phyloP scores from a whole-genome alignment of 1,284 basidiomycete species.

The Malassezia psittaci region DNA sequence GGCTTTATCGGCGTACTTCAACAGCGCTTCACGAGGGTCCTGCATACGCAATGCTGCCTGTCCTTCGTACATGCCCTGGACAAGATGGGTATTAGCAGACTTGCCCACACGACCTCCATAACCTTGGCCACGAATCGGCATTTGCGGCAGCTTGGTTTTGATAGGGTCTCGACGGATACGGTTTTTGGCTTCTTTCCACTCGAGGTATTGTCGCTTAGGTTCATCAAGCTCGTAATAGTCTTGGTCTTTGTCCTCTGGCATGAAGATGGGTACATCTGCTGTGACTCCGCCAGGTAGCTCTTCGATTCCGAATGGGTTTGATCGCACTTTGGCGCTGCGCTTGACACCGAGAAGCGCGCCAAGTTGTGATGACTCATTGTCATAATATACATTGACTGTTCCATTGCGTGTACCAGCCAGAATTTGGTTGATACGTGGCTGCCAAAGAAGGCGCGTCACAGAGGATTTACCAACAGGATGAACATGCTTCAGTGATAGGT shows the following conservation, averaged over 20 bases:
- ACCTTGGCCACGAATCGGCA: constrained; percentile 77
- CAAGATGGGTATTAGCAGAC: constrained; percentile 85
- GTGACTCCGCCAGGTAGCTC: background rate
- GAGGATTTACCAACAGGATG: constrained; percentile 3
- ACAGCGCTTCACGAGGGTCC: constrained; percentile 85
- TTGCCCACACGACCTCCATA: constrained; percentile 85
- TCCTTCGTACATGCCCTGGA: constrained; percentile 67
- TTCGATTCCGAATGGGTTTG: constrained; percentile 14
- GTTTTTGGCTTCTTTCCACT: constrained; percentile 58
- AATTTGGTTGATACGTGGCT: constrained; percentile 33
- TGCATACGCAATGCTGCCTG: constrained; percentile 26
- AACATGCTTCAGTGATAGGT: constrained; percentile 12
- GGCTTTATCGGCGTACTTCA: constrained; percentile 74
- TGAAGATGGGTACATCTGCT: constrained; percentile 21
- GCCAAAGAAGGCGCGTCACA: constrained; percentile 26
- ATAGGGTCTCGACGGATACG: constrained; percentile 62
- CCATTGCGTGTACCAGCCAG: constrained; percentile 51
- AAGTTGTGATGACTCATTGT: constrained; percentile 70
- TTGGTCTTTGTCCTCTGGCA: constrained; percentile 18
- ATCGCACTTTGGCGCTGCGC: constrained; percentile 22
- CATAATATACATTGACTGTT: constrained; percentile 77
- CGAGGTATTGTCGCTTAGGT: constrained; percentile 50
- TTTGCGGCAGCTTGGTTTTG: constrained; percentile 53
- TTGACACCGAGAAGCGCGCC: constrained; percentile 76
- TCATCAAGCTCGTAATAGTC: constrained; percentile 52